Base-by-base conservation (phyloP, 2,329 filamentous ascomycete genomes). In the Epichloe sibirici region DNA sequence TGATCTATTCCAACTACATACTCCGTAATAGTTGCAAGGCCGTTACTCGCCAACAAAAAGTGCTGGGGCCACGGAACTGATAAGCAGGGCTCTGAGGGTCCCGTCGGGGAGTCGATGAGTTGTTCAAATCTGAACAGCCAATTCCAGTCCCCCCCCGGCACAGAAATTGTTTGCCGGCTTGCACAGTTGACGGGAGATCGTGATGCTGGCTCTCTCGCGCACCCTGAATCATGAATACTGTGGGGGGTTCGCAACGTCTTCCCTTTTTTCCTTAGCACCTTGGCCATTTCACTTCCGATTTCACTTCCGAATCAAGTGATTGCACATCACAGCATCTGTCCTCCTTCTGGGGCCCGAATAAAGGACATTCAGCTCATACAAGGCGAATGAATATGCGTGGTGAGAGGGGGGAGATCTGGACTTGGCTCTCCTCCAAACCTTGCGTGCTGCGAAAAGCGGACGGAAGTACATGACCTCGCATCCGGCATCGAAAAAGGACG, bases 401-500 rank as follows among this genome's bases (percentile, higher is more conserved):
- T 47, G 28, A 45, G 42, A 34, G 49, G 35, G 37, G 37, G n/a
- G n/a, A 38, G 40, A 49, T 42, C 31, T 46, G 44, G 12, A 45
- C 46, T 45, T 42, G 43, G 46, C 45, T 28, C 6, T 28, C 40
- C 38, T 15, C 44, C 17, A 17, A 42, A 49, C 45, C 47, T 38
- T 51, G 45, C 37, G 12, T 55, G 47, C 50, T 57, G 51, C 51
- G 51, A 31, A 52, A 45, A 42, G 51, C 52, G 49, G 56, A 57
- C 57, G 57, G 57, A 57, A 59, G 56, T n/a, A 57, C 53, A 51
- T 47, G 45, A 55, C 45, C 55, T 58, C 56, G 55, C 58, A 57
- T 60, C 58, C 58, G 58, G 55, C 52, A 54, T 53, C 51, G 17
- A 51, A 50, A 25, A 55, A 56, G 55, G 61, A 66, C 64, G 63